Base-by-base conservation (phyloP, 495 filamentous ascomycete genomes). In the Aspergillus hancockii region DNA sequence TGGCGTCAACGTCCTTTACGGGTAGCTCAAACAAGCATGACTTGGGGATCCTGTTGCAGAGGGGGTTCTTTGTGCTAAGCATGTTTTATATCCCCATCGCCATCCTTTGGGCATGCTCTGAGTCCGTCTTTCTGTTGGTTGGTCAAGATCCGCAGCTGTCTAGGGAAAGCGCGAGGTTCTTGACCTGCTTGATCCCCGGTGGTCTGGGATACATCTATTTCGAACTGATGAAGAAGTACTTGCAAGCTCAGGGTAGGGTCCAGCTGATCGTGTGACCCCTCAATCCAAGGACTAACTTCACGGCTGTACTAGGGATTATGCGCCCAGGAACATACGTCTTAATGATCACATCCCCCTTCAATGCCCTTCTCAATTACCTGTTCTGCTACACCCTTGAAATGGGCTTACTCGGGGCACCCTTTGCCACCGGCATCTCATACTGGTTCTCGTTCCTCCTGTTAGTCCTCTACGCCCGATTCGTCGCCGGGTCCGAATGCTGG, bases 151-250 rank as follows among this genome's bases (percentile, higher is more conserved):
- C 90, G 46, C 83, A 87, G 64, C 85, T 97, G 21, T 91, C 89
- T 22, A 78, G 83, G 32, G 83, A 92, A 50, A 90, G 88, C 51
- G 87, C 90, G 8, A 80, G 79, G 36, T 96, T 96, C 65, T 75
- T 97, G 9, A 87, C 81, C 13, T 88, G 83, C 55, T 78, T 97
- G 28, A 90, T 93, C 18, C 92, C 92, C 0, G 92, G 92, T 4
- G 92, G 92, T 0, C 64, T 97, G 49, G 92, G 92, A 2, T 96
- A 97, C 70, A 86, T 96, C 46, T 96, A 91, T 70, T 97, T 97
- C 64, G 92, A 97, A 71, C 76, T 85, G 13, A 87, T 91, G 84
- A 97, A 97, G 73, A 97, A 97, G 72, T 97, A 87, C 65, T 75
- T 97, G 14, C 92, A 96, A 70, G 92, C 92, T 4, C 92, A 97